Evolutionary conservation across 139 green algal species (phyloP), one percentile per base, ranked within the genome.

Genomic region (Chlamydomonas sphaeroides): DNA sequence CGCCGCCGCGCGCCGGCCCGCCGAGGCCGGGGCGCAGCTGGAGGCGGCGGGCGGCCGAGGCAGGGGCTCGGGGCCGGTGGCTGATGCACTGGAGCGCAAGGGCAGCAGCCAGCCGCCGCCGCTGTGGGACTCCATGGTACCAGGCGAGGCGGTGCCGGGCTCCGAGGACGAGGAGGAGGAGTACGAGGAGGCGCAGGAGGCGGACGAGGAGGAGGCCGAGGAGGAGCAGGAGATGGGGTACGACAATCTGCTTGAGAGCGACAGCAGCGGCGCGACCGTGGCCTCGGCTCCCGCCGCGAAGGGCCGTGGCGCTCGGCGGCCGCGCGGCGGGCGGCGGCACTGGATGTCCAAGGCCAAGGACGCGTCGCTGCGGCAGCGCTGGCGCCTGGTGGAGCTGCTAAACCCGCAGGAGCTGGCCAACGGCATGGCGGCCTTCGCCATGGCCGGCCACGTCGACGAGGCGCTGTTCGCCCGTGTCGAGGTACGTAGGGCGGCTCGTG

Each of bases 361-460:
- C 36, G 59, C 51, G 38, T 6, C 36, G 38, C 38, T 15, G 45
- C 38, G 74, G 38, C 25, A 35, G 41, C 42, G 74, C 10, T 81
- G 74, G 74, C 59, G 61, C n/a, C 42, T 53, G 41, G 48, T 67
- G 10, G 74, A 65, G n/a, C 36, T 53, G 7, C 59, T 87, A 45
- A 65, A 74, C 32, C 53, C 75, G 15, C 62, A 80, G 45, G 83
- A 87, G 68, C n/a, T 82, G 41, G 56, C 83, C 35, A 87, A 84
- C 45, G 41, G 77, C 18, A 76, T 80, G 33, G 66, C 65, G 39
- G 83, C 83, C 35, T 87, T 70, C 53, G 83, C 75, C 14, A 69
- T 69, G 51, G 65, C 73, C 0, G 28, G 75, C n/a, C 68, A 87
- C 68, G 83, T 87, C 35, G 67, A 87, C 57, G 83, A 87, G 75